Conservation (phyloP, 1,139 yeast genomes). For the Geotrichum aggregatum region DNA sequence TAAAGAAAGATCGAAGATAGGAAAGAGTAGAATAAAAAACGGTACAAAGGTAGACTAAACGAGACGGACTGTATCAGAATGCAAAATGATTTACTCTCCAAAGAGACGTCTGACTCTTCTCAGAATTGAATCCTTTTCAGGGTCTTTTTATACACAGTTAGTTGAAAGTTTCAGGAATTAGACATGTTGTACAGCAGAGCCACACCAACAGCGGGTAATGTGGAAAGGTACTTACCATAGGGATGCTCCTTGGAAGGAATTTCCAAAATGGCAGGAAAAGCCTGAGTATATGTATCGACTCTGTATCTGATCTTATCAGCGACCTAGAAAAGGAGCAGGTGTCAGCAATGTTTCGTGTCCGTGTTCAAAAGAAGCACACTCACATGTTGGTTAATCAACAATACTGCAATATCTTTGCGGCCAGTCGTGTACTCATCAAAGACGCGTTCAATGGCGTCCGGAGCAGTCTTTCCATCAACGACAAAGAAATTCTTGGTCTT, state of each 20-base stretch:
- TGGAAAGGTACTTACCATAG: slow-evolving; percentile 45
- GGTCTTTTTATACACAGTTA: slow-evolving; percentile 45
- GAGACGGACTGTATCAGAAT: slow-evolving; percentile 1
- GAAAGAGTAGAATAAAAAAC: slow-evolving; percentile 8
- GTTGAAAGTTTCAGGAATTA: neutral
- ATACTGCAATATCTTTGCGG: slow-evolving; percentile 87
- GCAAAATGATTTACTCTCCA: slow-evolving; percentile 56
- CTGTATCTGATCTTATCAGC: slow-evolving; percentile 84
- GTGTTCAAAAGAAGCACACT: slow-evolving; percentile 23
- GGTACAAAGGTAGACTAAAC: neutral
- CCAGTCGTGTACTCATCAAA: slow-evolving; percentile 70
- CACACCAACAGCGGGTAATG: too few relatives aligned
- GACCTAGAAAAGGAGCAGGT: slow-evolving; percentile 34
- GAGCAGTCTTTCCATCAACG: slow-evolving; percentile 71
- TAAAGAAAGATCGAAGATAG: too few relatives aligned
- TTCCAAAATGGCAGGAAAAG: slow-evolving; percentile 94
- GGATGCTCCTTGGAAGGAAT: slow-evolving; percentile 99
- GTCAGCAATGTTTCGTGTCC: too few relatives aligned
- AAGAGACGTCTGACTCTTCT: slow-evolving; percentile 90
- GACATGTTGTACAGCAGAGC: too few relatives aligned
- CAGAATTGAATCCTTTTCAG: slow-evolving; percentile 93
- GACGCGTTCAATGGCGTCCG: slow-evolving; percentile 68
- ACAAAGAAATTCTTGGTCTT: slow-evolving; percentile 81
- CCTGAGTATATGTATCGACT: slow-evolving; percentile 80
- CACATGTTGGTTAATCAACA: slow-evolving; percentile 84